Evolutionary conservation across 345 rosid genomes (phyloP).

Genomic region (Syzygium oleosum): DNA sequence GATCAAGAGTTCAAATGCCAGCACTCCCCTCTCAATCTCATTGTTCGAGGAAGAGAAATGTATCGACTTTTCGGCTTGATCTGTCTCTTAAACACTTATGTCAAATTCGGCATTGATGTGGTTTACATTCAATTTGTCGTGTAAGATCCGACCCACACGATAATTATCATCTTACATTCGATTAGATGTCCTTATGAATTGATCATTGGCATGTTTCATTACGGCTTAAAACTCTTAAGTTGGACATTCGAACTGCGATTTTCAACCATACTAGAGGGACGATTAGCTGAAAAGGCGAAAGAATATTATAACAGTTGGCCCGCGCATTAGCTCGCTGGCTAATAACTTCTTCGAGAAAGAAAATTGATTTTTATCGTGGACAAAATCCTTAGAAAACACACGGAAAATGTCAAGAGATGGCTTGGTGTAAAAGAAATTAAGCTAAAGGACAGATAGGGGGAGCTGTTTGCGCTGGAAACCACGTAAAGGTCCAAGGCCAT

Average conservation of each 20-base stretch:
- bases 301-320: too few species aligned
- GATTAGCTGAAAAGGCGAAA: too few species aligned
- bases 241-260: too few species aligned
- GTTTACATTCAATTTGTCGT: background rate
- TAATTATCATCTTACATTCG: background rate
- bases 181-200: too few species aligned
- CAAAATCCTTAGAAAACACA: background rate
- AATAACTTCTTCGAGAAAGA: background rate
- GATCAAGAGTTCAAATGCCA: background rate
- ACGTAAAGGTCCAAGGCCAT: background rate
- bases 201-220: too few species aligned
- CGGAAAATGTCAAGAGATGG: background rate
- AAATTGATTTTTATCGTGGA: background rate
- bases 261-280: too few species aligned
- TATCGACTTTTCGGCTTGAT: background rate
- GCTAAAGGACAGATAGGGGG: background rate
- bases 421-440: background rate
- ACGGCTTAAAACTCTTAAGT: too few species aligned
- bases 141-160: background rate
- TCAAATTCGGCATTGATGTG: background rate
- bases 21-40: background rate
- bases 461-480: background rate
- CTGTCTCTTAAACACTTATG: background rate
- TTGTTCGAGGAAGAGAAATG: background rate
- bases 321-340: too few species aligned